phyloP scores from a whole-genome alignment of 2,329 filamentous ascomycete genomes.

The Venturiaceae sp. region DNA sequence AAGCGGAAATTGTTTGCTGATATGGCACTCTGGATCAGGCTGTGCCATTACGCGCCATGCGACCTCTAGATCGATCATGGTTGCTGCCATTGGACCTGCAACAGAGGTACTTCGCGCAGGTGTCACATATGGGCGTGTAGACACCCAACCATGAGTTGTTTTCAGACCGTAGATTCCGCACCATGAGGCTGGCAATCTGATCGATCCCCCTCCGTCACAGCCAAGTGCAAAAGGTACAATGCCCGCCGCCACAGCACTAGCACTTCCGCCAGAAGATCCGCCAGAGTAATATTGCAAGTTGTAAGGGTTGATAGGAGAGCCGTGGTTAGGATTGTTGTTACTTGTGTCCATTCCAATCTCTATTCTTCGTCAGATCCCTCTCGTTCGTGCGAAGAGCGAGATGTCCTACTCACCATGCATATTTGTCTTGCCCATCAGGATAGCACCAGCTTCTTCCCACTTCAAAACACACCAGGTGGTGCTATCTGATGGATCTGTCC shows the following conservation, averaged over 20 bases:
- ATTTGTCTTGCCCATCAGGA: slow-evolving; percentile 65
- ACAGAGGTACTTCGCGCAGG: slow-evolving; percentile 55
- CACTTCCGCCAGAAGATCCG: slow-evolving; percentile 70
- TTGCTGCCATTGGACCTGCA: slow-evolving; percentile 65
- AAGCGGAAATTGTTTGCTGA: slow-evolving; percentile 54
- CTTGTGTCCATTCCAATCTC: slow-evolving; percentile 68
- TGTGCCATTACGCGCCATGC: slow-evolving; percentile 74
- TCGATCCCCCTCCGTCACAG: slow-evolving; percentile 66
- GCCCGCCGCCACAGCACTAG: slow-evolving; percentile 59
- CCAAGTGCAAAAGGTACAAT: slow-evolving; percentile 67
- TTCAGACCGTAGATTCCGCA: slow-evolving; percentile 80
- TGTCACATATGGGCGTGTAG: slow-evolving; percentile 46
- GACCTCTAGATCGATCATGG: slow-evolving; percentile 65
- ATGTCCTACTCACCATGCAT: slow-evolving; percentile 56
- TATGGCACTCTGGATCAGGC: slow-evolving; percentile 54
- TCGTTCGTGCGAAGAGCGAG: no score
- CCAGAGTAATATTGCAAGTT: slow-evolving; percentile 70
- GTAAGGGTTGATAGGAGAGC: slow-evolving; percentile 69
- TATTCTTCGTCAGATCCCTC: background rate
- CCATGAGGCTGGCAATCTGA: slow-evolving; percentile 64
- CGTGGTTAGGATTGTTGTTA: slow-evolving; percentile 70
- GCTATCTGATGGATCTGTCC: slow-evolving; percentile 30
- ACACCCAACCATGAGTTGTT: slow-evolving; percentile 61
- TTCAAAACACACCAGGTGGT: slow-evolving; percentile 64
- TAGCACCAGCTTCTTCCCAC: slow-evolving; percentile 63